Conservation (phyloP, 176 grass and related monocot genomes). For the Phoenix roebelenii region DNA sequence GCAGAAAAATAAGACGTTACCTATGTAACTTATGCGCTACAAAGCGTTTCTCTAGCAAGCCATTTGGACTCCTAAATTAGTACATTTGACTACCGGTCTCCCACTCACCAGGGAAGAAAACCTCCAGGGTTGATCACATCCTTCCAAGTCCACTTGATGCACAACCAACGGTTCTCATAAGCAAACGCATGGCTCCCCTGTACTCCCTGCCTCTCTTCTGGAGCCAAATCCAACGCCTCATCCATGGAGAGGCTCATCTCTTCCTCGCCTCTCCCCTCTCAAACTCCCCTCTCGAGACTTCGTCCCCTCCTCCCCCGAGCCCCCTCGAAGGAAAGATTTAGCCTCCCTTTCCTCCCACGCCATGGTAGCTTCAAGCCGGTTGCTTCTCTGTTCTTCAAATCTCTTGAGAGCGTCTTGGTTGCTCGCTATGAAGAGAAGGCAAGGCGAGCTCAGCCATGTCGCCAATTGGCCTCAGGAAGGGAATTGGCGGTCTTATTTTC, state of each 20-base stretch:
- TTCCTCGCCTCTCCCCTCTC: conserved; percentile 21
- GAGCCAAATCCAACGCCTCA: conserved; percentile 1
- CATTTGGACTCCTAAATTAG: too few species aligned
- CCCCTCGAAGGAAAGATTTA: neutral
- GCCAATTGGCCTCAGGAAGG: neutral
- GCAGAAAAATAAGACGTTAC: too few species aligned
- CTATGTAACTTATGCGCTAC: too few species aligned
- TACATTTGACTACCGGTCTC: too few species aligned
- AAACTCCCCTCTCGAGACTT: conserved; percentile 8
- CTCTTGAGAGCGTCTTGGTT: neutral
- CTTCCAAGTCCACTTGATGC: too few species aligned
- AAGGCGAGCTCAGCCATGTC: neutral
- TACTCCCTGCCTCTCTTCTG: conserved; percentile 5
- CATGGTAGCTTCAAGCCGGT: conserved; percentile 2
- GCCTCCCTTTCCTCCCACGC: neutral
- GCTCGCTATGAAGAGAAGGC: neutral
- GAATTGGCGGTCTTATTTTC: neutral
- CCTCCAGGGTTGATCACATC: too few species aligned
- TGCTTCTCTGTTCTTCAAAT: conserved; percentile 24
- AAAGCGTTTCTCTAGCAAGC: too few species aligned
- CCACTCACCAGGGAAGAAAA: too few species aligned
- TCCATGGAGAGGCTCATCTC: conserved; percentile 84
- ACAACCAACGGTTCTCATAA: too few species aligned
- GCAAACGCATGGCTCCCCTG: neutral
- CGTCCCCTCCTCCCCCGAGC: neutral